Evolutionary conservation across 345 rosid genomes (phyloP), one percentile per base, ranked within the genome.

Genomic region (Balakata baccata): DNA sequence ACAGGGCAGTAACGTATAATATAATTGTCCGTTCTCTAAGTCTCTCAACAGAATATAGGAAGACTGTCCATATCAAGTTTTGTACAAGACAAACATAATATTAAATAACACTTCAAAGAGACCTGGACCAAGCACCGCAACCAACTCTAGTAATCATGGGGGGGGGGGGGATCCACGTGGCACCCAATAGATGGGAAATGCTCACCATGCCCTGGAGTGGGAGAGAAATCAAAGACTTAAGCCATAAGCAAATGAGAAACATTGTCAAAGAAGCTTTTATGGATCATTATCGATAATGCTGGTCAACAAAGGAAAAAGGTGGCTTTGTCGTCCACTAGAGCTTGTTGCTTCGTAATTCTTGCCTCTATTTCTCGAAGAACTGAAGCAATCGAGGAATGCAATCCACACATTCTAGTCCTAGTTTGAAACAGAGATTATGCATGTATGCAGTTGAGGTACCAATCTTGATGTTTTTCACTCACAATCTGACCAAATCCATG

Each of bases 311-410:
- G n/a, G n/a, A 53, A 43, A 51, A 84, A 81, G 76, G 68, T 70
- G 22, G 68, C 62, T 79, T 77, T 70, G 81, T 81, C 84, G 66
- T 79, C 85, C 86, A 84, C 84, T 81, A 37, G 0, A 37, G 45
- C 62, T 61, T 77, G 77, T 77, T 60, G 70, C 77, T 61, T 68
- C 61, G 73, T 3, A n/a, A 29, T 37, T 12, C 75, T 22, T 16
- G 37, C 56, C 59, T 71, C 69, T 20, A 6, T 61, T 66, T 59
- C 58, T 51, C 76, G 34, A 29, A 29, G 1, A 29, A 29, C 1
- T 29, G 34, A 29, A 2, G 2, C 2, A 65, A 12, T 29, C 43
- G 23, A 51, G 58, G 23, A 65, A 47, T 47, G 39, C 39, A 41
- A 49, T 14, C 14, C 37, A 49, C 6, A 17, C 3, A 39, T 62